Percentiles rank a stretch among this genome's conserved stretches.
Evolutionary conservation across 495 filamentous ascomycete genomes (phyloP).

Genomic region (Neurospora sp.): DNA sequence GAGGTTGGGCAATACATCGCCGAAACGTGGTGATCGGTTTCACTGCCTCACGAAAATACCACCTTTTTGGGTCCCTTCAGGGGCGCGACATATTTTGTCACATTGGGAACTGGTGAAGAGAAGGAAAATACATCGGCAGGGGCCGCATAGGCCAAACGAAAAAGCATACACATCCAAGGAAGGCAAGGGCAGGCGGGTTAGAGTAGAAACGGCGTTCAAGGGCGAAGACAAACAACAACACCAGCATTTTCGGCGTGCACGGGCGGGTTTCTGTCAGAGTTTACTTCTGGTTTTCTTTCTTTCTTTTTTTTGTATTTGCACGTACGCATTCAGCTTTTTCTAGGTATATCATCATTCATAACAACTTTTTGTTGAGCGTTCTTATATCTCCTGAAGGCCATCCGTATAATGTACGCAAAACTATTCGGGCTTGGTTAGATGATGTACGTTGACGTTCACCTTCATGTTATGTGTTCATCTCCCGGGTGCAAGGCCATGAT

Average conservation of each 20-base stretch:
- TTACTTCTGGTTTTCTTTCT: not conserved
- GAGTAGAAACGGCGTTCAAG: not conserved
- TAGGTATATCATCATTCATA: not conserved
- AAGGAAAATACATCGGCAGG: not conserved
- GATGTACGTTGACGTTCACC: not conserved
- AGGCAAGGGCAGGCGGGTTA: not conserved
- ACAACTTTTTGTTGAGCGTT: not conserved
- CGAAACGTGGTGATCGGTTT: constrained; percentile 48
- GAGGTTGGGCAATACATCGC: constrained; percentile 80
- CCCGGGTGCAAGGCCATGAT: not conserved
- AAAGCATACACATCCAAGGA: not conserved
- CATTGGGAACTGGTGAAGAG: not conserved
- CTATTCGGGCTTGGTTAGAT: not conserved
- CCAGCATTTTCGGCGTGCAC: not conserved
- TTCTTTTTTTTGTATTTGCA: not conserved
- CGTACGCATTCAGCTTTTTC: not conserved
- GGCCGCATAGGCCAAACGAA: not conserved
- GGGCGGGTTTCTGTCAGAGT: not conserved
- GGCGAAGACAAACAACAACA: not conserved
- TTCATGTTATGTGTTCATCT: not conserved
- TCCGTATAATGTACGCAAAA: not conserved
- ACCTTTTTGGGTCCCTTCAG: not conserved
- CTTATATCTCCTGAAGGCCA: not conserved
- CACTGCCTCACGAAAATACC: not conserved
- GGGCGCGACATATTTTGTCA: not conserved